Evolutionary conservation across 306 rosid genomes (phyloP), one percentile per base, ranked within the genome.

Genomic region (Lathyrus tuberosus): DNA sequence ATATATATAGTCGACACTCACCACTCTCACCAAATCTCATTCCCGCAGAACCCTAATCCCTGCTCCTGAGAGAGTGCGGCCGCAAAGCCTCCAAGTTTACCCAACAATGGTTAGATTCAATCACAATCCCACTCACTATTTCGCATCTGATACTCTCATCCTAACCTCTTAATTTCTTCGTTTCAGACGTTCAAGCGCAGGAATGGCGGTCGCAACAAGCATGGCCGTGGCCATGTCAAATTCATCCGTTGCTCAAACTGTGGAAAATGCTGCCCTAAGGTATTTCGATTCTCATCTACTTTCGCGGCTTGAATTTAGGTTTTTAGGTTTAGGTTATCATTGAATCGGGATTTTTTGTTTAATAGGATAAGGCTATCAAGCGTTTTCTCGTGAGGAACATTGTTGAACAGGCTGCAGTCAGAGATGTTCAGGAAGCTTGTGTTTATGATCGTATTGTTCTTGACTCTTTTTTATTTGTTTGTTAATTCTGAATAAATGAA

Each of bases 261-360:
- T 58, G 98, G 97, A 28, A 94, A 94, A 80, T 94, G 97, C 84
- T 93, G 98, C 67, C 96, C 98, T 4, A 90, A 90, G 97, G 98
- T 88, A 41, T 30, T 43, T 4, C n/a, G 15, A 4, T 16, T 42
- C 1, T 52, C 20, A 18, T 49, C 8, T 9, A 0, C n/a, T n/a
- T 18, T 17, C 1, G 3, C 38, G 2, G 10, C n/a, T 5, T 40
- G 9, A 17, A 8, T 30, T 60, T 54, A 9, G 17, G 10, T 12
- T 10, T 61, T 31, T 14, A 5, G 16, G 49, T 0, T 5, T 5
- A 12, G 15, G 18, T 2, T 31, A 18, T 53, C 9, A 48, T 57
- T 61, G 0, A 13, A 46, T 67, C 0, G 9, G 22, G 18, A 0
- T 66, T 31, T 31, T 14, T 35, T 10, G 8, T 10, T n/a, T 3